Evolutionary conservation across 169 alveolate genomes (phyloP).

Genomic region (Babesia bigemina): DNA sequence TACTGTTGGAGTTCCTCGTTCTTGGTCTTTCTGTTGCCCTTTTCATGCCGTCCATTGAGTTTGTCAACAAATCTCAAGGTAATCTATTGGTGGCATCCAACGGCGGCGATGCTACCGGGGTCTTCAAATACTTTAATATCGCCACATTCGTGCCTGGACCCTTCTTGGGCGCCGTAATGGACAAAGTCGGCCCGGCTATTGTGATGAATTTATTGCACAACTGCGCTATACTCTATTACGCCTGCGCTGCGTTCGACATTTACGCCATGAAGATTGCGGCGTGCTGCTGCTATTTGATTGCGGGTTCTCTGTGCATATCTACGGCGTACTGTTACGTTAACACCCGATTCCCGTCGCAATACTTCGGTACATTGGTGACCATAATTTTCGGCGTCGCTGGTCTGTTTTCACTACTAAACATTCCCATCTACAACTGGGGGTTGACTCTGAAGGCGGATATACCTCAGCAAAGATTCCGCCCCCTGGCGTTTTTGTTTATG

Average conservation of each 20-base stretch:
- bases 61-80: conserved; percentile 50
- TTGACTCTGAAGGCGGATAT: neutral
- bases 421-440: conserved; percentile 39
- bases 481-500: conserved; percentile 35
- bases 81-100: conserved; percentile 17
- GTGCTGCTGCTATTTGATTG: conserved; percentile 46
- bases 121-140: conserved; percentile 15
- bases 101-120: conserved; percentile 13
- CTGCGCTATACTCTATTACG: conserved; percentile 26
- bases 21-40: conserved; percentile 1
- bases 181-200: conserved; percentile 39
- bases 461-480: conserved; percentile 47
- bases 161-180: conserved; percentile 48
- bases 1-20: conserved; percentile 17
- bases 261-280: conserved; percentile 55
- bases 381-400: conserved; percentile 37
- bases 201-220: conserved; percentile 36
- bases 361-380: conserved; percentile 41
- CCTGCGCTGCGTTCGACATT: conserved; percentile 20
- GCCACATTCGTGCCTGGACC: conserved; percentile 54
- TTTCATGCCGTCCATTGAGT: conserved; percentile 42
- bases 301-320: conserved; percentile 50
- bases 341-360: conserved; percentile 28
- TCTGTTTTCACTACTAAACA: conserved; percentile 26
- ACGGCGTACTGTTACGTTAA: conserved; percentile 50